These are phyloP conservation scores for Mucor circinelloides DNA, from an alignment of 371 early-diverging fungal genomes.

Conservation along the genomic window DNA sequence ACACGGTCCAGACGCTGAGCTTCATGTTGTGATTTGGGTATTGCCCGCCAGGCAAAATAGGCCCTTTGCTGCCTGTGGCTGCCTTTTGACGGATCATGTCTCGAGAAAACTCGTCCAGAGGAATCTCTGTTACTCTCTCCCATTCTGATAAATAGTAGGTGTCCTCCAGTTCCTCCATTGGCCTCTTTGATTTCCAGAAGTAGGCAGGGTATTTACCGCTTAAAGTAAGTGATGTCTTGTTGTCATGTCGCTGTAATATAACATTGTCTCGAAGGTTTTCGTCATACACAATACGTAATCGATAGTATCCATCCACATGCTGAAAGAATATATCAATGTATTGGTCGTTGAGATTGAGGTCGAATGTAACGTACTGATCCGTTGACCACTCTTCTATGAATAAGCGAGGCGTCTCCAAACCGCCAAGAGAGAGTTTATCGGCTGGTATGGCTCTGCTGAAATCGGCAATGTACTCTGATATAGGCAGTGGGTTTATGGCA, in stretches of 20 bases:
- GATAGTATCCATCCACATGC: conserved; percentile 21
- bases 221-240: conserved; percentile 17
- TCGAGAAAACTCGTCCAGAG: conserved; percentile 8
- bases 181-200: conserved; percentile 11
- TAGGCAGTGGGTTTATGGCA: not conserved
- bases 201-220: conserved; percentile 28
- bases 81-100: conserved; percentile 10
- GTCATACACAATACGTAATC: conserved; percentile 18
- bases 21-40: conserved; percentile 10
- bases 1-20: conserved; percentile 37
- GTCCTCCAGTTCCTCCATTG: not conserved
- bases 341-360: conserved; percentile 25
- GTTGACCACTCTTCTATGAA: conserved; percentile 37
- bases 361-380: conserved; percentile 21
- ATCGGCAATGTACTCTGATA: conserved; percentile 1
- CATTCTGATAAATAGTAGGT: conserved; percentile 13
- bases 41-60: conserved; percentile 5
- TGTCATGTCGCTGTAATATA: conserved; percentile 19
- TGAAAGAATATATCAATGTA: conserved; percentile 31
- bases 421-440: conserved; percentile 27
- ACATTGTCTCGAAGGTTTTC: conserved; percentile 19
- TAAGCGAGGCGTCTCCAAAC: conserved; percentile 7
- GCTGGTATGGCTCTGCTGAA: conserved; percentile 1
- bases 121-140: conserved; percentile 23
- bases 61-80: not conserved